Evolutionary conservation across 192 early-diverging fungal species (phyloP), one percentile per base, ranked within the genome.

Genomic region (Coemansia sp.): DNA sequence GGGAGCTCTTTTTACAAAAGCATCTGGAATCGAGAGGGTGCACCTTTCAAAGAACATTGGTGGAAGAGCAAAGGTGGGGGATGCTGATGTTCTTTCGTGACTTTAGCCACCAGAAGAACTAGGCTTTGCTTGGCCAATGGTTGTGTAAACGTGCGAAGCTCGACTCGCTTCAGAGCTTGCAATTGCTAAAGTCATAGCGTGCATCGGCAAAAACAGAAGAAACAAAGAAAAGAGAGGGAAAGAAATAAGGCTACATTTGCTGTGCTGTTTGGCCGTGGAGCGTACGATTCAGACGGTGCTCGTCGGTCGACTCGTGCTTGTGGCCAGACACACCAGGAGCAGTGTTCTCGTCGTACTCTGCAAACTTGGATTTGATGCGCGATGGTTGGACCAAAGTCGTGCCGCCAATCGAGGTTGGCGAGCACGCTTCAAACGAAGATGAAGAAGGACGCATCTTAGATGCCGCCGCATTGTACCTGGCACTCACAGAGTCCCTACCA

Each of bases 321-420:
- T 33, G 21, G 37, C 11, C 37, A 40, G 55, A n/a, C 13, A 3
- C 17, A 1, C 13, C 55, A 5, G 59, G 59, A 39, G 38, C 59
- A 40, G 59, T 23, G 59, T 61, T 61, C 59, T 61, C 59, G 59
- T 61, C 59, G 17, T 39, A 39, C 7, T 4, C 32, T 17, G 57
- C 57, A 26, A 37, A 26, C 59, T 61, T 39, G n/a, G 59, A 32
- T 33, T 61, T 61, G 59, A 61, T 43, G 11, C 77, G 77, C 1
- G 39, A 26, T 1, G 78, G 78, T 53, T 75, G 78, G n/a, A 69
- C 66, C 30, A 80, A 63, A 1, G 78, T 80, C 9, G 66, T 26
- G 9, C 60, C 64, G 19, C 66, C 70, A 26, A 30, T 30, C 28
- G 26, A 19, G 16, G 62, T 50, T 4, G 23, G 28, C 21, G 62